These are phyloP conservation scores for Russula sp. DNA, from an alignment of 768 basidiomycete species.

Conservation along the genomic window DNA sequence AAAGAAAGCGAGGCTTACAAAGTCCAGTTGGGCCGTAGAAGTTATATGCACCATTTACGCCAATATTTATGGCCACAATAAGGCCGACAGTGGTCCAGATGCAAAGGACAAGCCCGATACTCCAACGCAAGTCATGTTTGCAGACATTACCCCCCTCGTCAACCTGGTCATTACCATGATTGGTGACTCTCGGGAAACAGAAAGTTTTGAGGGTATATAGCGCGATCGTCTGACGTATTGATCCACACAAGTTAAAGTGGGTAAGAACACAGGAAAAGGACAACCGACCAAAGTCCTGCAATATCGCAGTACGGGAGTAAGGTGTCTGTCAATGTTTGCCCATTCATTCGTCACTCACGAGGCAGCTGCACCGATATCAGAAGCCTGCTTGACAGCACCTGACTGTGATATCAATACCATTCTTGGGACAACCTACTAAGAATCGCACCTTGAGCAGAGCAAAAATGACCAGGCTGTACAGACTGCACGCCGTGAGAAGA, in stretches of 20 bases:
- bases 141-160: not conserved
- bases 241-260: not conserved
- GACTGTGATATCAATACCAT: not conserved
- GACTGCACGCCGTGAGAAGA: not conserved
- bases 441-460: conserved; percentile 10
- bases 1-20: conserved; percentile 27
- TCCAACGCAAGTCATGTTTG: not conserved
- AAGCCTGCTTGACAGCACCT: conserved; percentile 11
- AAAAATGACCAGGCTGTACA: not conserved
- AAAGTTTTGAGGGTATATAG: conserved; percentile 34
- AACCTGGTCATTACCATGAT: not conserved
- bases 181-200: conserved; percentile 24
- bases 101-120: conserved; percentile 20
- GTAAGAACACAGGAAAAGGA: not conserved
- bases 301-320: not conserved
- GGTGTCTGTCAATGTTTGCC: not conserved
- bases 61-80: conserved; percentile 33
- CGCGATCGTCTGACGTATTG: conserved; percentile 29
- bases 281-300: conserved; percentile 5
- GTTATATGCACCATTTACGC: conserved; percentile 25
- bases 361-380: conserved; percentile 3
- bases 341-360: conserved; percentile 6
- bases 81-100: conserved; percentile 36
- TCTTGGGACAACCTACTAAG: not conserved
- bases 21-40: conserved; percentile 40